Base-by-base conservation (phyloP, 139 green algal species). In the Micractinium conductrix region DNA sequence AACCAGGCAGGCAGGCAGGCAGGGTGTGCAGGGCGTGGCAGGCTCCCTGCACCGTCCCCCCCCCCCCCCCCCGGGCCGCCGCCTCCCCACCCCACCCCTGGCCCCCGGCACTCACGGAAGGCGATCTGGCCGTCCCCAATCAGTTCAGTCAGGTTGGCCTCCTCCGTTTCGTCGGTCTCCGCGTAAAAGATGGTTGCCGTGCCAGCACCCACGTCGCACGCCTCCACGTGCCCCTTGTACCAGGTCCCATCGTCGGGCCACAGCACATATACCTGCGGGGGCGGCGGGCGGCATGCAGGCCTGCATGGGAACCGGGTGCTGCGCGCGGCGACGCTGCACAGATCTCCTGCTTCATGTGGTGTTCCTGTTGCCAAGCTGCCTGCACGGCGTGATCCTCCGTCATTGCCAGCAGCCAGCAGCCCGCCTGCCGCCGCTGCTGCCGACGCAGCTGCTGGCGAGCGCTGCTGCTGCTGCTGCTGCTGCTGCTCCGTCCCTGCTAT, bases 231-330 rank as follows among this genome's bases (percentile, higher is more conserved):
- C 19, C 76, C 87, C 44, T 79, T 79, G 68, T 90, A 90, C 87
- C 87, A 90, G 0, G 78, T 80, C n/a, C 85, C 74, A 30, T 90
- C 84, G 28, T 87, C 87, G 6, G 87, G 87, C 87, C 87, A 90
- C 37, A 88, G 45, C 26, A 90, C 87, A 73, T 78, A 88, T 8
- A 90, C 72, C 86, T 90, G 83, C 38, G 71, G n/a, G 35, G n/a
- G n/a, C n/a, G n/a, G n/a, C n/a, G n/a, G n/a, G n/a, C n/a, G n/a
- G n/a, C n/a, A n/a, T n/a, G n/a, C n/a, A n/a, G n/a, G n/a, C n/a
- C n/a, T n/a, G n/a, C n/a, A n/a, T n/a, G n/a, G n/a, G n/a, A n/a
- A n/a, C n/a, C n/a, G n/a, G n/a, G n/a, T n/a, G n/a, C n/a, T 58
- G 12, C 12, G 14, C 48, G 48, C 48, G 48, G 12, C 12, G 21